Percentiles rank a stretch among this genome's conserved stretches.
Evolutionary conservation across 202 grass and related monocot genomes (phyloP).

Genomic region (Alloteropsis angusta): DNA sequence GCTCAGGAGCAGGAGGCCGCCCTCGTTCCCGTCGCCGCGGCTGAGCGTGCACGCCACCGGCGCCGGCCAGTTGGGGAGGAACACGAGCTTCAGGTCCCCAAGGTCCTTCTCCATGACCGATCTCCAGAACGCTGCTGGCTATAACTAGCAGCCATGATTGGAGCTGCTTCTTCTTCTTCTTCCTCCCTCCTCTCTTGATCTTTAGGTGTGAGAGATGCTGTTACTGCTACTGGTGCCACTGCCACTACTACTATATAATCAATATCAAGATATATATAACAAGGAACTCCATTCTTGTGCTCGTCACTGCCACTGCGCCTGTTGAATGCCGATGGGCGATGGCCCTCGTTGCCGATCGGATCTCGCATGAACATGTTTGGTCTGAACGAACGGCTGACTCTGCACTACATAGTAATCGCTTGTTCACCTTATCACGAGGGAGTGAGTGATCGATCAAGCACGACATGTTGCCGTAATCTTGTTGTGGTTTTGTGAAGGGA

Average conservation of each 20-base stretch:
- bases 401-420: too few species aligned
- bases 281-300: conserved; percentile 24
- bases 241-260: conserved; percentile 20
- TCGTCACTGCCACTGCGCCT: background rate
- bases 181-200: background rate
- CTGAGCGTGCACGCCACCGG: conserved; percentile 14
- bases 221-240: background rate
- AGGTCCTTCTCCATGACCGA: conserved; percentile 67
- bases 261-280: conserved; percentile 21
- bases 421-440: background rate
- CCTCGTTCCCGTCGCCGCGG: conserved; percentile 28
- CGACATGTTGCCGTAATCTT: background rate
- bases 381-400: background rate
- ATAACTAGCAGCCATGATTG: conserved; percentile 5
- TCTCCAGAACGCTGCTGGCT: conserved; percentile 40
- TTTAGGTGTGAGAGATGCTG: conserved; percentile 23
- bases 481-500: background rate
- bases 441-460: background rate
- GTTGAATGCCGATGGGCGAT: background rate
- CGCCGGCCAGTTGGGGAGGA: conserved; percentile 16
- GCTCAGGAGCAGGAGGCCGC: conserved; percentile 1
- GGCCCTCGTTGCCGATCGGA: background rate
- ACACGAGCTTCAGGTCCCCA: conserved; percentile 30
- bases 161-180: background rate
- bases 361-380: background rate